Evolutionary conservation across 345 rosid genomes (phyloP).

Genomic region (Pistacia atlantica): DNA sequence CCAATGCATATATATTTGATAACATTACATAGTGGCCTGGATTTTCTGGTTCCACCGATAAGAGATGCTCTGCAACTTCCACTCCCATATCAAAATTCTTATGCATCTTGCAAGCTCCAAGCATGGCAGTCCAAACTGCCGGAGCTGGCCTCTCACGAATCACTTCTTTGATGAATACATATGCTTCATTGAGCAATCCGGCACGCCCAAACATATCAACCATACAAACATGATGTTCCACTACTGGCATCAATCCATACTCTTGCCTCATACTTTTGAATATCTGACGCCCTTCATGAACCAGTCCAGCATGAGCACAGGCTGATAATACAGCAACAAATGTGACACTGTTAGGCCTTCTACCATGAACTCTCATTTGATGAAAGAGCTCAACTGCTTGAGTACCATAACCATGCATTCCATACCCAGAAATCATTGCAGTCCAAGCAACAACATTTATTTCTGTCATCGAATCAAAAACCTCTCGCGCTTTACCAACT

Average conservation of each 20-base stretch:
- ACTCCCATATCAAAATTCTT: conserved; percentile 76
- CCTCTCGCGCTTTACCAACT: conserved; percentile 56
- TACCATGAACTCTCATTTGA: conserved; percentile 49
- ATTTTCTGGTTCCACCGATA: conserved; percentile 72
- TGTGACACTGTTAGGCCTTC: conserved; percentile 62
- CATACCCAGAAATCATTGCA: conserved; percentile 86
- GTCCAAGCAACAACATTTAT: conserved; percentile 86
- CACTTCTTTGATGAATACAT: conserved; percentile 45
- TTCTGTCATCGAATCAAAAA: conserved; percentile 65
- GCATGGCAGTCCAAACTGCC: conserved; percentile 91
- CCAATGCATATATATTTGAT: conserved; percentile 77
- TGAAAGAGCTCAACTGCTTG: conserved; percentile 56
- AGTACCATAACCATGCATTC: conserved; percentile 69
- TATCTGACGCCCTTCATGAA: conserved; percentile 49
- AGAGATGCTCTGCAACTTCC: conserved; percentile 68
- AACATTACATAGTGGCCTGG: conserved; percentile 91
- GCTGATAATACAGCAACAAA: conserved; percentile 81
- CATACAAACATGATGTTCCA: conserved; percentile 81
- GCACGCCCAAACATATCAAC: conserved; percentile 92
- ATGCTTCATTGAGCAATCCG: conserved; percentile 68
- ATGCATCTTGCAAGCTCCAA: conserved; percentile 96
- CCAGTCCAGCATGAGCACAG: conserved; percentile 82
- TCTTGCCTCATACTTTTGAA: conserved; percentile 58
- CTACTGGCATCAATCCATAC: conserved; percentile 49
- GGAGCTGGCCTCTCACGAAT: conserved; percentile 51